Evolutionary conservation across 805 yeast genomes (phyloP), one percentile per base, ranked within the genome.

Genomic region (Candida taoyuanica): DNA sequence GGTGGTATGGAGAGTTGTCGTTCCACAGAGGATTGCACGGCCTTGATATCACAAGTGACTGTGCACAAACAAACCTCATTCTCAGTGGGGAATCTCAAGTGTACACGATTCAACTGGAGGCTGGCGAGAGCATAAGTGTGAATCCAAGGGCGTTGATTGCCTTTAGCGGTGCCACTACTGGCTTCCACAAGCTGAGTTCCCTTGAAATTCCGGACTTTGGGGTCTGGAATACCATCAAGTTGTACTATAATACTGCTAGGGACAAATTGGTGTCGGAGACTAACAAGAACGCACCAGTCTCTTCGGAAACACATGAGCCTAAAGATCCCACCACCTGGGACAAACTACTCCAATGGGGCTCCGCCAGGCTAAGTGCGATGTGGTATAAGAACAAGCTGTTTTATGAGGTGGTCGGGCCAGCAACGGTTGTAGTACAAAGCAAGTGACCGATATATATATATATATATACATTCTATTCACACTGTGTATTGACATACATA

Each of bases 21-120:
- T 9, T 50, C 18, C 12, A 17, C 18, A 6, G 11, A 6, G 30
- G 16, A 14, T 18, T 7, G 17, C 14, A 9, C 14, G 28, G 30
- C 8, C 18, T n/a, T 15, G 9, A 14, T 9, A 12, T 12, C 6
- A 28, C 30, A 14, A 9, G 8, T 9, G 12, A 28, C 12, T 17
- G 16, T 18, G 12, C 14, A 14, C 18, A 46, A n/a, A 60, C 63
- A 1, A 46, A 56, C 13, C 24, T 62, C 13, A 57, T 61, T 13
- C 37, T 63, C 8, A 52, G 45, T n/a, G 64, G 65, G 3, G 29
- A 48, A 11, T 58, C 58, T 1, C 62, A 63, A 5, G 42, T 58
- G 12, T 56, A 55, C 35, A 48, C 56, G 17, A 35, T 62, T 17
- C 27, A 31, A 2, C 37, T 61, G 21, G 46, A 43, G 1, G 31